phyloP scores from a whole-genome alignment of 768 basidiomycete genomes.

The Termitomyces sp. region DNA sequence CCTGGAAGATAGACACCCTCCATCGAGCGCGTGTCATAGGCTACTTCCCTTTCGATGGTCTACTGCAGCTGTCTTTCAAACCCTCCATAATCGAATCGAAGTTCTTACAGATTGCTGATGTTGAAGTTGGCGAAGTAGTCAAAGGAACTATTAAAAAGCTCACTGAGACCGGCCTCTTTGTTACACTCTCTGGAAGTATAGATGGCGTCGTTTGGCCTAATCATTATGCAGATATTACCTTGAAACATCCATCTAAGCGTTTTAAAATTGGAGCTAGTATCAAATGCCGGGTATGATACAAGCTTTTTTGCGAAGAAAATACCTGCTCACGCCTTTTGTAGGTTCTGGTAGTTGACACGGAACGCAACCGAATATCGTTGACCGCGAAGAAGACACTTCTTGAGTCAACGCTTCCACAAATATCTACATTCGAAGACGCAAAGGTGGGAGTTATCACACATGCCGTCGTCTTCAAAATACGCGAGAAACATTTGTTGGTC shows the following conservation, averaged over 20 bases:
- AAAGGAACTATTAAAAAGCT: constrained; percentile 87
- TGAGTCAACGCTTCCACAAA: constrained; percentile 69
- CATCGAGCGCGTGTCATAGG: constrained; percentile 89
- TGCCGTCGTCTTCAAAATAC: constrained; percentile 79
- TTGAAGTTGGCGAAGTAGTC: constrained; percentile 80
- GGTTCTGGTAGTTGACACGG: constrained; percentile 81
- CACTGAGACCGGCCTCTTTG: constrained; percentile 75
- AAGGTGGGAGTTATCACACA: constrained; percentile 68
- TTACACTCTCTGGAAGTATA: constrained; percentile 80
- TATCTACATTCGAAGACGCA: constrained; percentile 62
- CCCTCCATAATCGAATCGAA: constrained; percentile 78
- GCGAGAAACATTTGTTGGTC: constrained; percentile 74
- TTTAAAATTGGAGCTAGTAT: constrained; percentile 81
- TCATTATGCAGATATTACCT: constrained; percentile 91
- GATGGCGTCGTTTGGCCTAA: constrained; percentile 93
- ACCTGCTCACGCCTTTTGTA: constrained; percentile 19
- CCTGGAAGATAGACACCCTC: constrained; percentile 74
- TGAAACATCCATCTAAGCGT: constrained; percentile 88
- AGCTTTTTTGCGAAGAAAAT: neutral
- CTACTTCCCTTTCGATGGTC: constrained; percentile 78
- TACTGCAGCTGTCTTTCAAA: constrained; percentile 84
- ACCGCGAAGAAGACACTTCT: constrained; percentile 91
- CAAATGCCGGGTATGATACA: constrained; percentile 71
- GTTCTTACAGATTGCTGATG: constrained; percentile 78
- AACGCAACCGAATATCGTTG: constrained; percentile 73